Percentiles rank a stretch among this genome's conserved stretches.
These are phyloP conservation scores for Aspergillus pseudoviridinutans DNA, from an alignment of 2,329 filamentous ascomycete genomes.

Conservation along the genomic window DNA sequence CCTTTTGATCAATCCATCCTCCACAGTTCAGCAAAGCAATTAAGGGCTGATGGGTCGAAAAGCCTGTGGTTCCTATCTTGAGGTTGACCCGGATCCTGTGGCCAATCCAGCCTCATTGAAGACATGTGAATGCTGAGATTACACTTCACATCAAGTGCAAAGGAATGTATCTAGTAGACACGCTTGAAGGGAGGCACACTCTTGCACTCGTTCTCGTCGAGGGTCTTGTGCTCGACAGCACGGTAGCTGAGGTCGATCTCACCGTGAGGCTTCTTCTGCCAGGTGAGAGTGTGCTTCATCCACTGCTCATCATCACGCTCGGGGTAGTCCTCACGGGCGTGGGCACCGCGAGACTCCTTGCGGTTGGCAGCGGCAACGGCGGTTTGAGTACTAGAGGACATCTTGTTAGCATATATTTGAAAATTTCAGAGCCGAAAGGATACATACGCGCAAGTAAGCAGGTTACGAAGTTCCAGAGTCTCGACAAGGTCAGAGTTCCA, in stretches of 20 bases:
- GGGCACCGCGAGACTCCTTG: conserved; percentile 95
- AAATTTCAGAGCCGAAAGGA: conserved; percentile 5
- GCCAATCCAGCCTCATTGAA: neutral
- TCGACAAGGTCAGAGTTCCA: conserved; percentile 98
- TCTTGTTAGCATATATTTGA: conserved; percentile 10
- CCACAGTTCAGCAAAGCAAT: neutral
- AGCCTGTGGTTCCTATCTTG: neutral
- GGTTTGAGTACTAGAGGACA: conserved; percentile 68
- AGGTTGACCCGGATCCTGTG: neutral
- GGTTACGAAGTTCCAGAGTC: conserved; percentile 89
- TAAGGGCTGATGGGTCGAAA: neutral
- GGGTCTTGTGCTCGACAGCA: conserved; percentile 72
- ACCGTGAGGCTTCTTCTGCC: conserved; percentile 89
- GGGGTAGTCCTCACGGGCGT: conserved; percentile 94
- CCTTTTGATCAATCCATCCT: conserved; percentile 23
- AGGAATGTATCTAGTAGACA: conserved; percentile 42
- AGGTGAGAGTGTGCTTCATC: conserved; percentile 99
- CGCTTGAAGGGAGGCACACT: conserved; percentile 91
- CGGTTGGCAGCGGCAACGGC: conserved; percentile 85
- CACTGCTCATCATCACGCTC: conserved; percentile 93
- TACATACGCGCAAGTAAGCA: conserved; percentile 92
- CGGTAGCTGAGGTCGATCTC: conserved; percentile 84
- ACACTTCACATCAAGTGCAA: neutral
- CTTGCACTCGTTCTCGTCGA: conserved; percentile 96
- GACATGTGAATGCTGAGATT: neutral